phyloP scores from a whole-genome alignment of 768 basidiomycete genomes.

The Boletus rex-veris region DNA sequence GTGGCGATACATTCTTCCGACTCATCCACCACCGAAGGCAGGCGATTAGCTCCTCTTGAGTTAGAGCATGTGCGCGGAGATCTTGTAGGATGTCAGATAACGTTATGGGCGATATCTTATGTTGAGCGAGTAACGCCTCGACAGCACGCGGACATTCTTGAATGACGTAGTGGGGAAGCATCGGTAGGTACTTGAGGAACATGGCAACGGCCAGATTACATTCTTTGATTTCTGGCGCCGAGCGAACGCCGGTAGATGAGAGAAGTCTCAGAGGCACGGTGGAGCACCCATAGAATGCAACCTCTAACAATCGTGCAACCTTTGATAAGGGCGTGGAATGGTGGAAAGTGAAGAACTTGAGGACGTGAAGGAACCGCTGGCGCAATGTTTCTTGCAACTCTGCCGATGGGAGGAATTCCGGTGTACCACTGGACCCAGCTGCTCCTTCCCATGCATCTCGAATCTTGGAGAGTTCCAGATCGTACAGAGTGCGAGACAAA shows the following conservation, averaged over 20 bases:
- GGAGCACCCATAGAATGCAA: too few species aligned
- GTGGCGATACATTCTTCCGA: neutral
- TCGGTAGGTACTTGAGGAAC: constrained; percentile 75
- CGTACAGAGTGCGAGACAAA: constrained; percentile 42
- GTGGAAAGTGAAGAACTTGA: too few species aligned
- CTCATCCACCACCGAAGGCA: constrained; percentile 71
- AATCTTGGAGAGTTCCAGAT: constrained; percentile 66
- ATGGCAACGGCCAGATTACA: constrained; percentile 57
- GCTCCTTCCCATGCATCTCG: constrained; percentile 20
- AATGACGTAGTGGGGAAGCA: constrained; percentile 58
- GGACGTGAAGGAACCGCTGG: constrained; percentile 20
- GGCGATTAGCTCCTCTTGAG: constrained; percentile 64
- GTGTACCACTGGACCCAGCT: constrained; percentile 15
- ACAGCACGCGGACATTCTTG: constrained; percentile 55
- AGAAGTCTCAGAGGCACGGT: too few species aligned
- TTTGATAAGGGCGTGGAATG: too few species aligned
- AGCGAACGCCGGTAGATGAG: too few species aligned
- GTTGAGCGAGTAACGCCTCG: constrained; percentile 51
- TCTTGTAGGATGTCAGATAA: constrained; percentile 79
- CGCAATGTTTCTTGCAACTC: neutral
- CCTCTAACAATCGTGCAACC: too few species aligned
- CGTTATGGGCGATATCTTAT: constrained; percentile 64
- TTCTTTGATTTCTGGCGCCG: too few species aligned
- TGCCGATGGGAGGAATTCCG: neutral
- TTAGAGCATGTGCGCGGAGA: constrained; percentile 61